phyloP scores from a whole-genome alignment of 805 yeast genomes.

The Candida taoyuanica region DNA sequence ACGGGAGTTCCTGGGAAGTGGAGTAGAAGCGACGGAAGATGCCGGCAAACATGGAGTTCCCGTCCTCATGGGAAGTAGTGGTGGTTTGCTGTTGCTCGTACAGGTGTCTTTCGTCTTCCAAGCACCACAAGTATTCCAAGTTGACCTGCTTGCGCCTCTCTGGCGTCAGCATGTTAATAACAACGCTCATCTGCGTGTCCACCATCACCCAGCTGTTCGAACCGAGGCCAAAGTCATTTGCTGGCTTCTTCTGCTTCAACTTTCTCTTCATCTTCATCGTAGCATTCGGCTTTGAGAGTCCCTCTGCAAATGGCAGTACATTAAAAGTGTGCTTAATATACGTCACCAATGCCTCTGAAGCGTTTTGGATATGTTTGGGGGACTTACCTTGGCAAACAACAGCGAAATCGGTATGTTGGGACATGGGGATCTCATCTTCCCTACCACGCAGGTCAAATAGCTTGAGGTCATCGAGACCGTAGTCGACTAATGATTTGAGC shows the following conservation, averaged over 20 bases:
- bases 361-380: constrained; percentile 67
- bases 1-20: constrained; percentile 9
- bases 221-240: constrained; percentile 48
- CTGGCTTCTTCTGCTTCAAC: constrained; percentile 44
- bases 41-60: constrained; percentile 43
- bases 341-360: constrained; percentile 54
- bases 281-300: constrained; percentile 56
- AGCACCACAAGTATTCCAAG: constrained; percentile 62
- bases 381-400: constrained; percentile 74
- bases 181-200: constrained; percentile 57
- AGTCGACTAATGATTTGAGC: constrained; percentile 44
- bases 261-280: constrained; percentile 48
- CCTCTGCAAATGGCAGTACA: constrained; percentile 58
- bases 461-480: constrained; percentile 60
- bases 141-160: constrained; percentile 64
- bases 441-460: constrained; percentile 58
- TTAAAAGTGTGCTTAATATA: constrained; percentile 50
- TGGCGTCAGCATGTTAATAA: constrained; percentile 67
- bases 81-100: constrained; percentile 11
- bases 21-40: constrained; percentile 39
- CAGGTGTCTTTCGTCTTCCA: constrained; percentile 30
- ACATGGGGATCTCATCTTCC: constrained; percentile 33
- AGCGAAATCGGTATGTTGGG: constrained; percentile 43
- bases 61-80: constrained; percentile 11
- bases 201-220: constrained; percentile 82